A percentile compares a stretch with the other conserved stretches of the same genome.
These are phyloP conservation scores for Solanum okadae DNA, from an alignment of 257 asterid species.

Conservation along the genomic window DNA sequence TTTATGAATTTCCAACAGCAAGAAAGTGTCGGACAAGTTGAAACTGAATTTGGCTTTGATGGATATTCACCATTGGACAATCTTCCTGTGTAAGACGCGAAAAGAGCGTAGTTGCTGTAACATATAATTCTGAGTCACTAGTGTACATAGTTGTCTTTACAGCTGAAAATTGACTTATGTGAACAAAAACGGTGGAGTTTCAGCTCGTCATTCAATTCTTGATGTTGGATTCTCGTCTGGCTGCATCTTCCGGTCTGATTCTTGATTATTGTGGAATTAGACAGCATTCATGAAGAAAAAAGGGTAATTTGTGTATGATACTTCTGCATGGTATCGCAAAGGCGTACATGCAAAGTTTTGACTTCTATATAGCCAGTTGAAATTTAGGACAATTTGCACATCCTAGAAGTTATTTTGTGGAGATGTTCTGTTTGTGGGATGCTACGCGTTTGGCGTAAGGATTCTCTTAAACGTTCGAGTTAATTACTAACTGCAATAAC, in stretches of 20 bases:
- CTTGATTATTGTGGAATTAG: background rate
- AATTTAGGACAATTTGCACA: background rate
- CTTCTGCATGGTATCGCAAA: conserved; percentile 34
- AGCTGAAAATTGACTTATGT: conserved; percentile 12
- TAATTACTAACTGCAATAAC: background rate
- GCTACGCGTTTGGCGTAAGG: background rate
- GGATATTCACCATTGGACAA: conserved; percentile 54
- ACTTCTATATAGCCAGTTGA: conserved; percentile 31
- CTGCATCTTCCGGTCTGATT: background rate
- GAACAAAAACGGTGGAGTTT: background rate
- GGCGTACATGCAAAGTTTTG: conserved; percentile 36
- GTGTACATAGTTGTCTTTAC: conserved; percentile 35
- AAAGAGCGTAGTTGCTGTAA: background rate
- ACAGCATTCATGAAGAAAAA: background rate
- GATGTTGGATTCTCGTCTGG: background rate
- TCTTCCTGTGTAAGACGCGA: conserved; percentile 43
- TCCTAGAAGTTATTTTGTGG: background rate
- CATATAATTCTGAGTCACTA: conserved; percentile 5
- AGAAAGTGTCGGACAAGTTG: conserved; percentile 48
- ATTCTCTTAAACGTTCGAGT: background rate
- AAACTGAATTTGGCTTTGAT: conserved; percentile 59
- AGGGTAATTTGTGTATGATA: conserved; percentile 16
- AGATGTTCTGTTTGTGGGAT: background rate
- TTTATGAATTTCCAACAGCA: conserved; percentile 30
- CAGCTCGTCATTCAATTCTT: background rate